These are phyloP conservation scores for Colletotrichum chlorophyti DNA, from an alignment of 2,329 filamentous ascomycete species.

Conservation along the genomic window DNA sequence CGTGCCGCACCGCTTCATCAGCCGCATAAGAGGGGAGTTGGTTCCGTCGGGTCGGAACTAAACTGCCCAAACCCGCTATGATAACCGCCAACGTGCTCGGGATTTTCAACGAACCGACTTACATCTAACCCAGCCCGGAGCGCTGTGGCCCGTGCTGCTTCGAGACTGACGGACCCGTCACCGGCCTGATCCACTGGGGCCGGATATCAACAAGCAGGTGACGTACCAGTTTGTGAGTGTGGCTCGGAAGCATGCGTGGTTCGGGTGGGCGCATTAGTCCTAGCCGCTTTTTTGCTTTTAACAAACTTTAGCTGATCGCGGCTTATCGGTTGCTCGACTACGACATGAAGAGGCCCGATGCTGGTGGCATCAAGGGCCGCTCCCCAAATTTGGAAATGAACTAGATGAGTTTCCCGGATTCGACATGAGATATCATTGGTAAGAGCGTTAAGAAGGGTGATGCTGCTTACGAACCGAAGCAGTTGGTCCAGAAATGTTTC, in stretches of 20 bases:
- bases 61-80: background rate
- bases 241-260: conserved; percentile 39
- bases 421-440: background rate
- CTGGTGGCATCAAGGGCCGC: background rate
- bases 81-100: background rate
- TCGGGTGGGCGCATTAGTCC: conserved; percentile 45
- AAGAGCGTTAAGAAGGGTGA: background rate
- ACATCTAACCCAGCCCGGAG: background rate
- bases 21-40: conserved; percentile 35
- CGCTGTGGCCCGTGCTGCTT: background rate
- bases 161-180: background rate
- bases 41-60: conserved; percentile 38
- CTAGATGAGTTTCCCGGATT: background rate
- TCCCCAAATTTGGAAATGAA: background rate
- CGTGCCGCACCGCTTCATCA: background rate
- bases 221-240: conserved; percentile 48
- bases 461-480: too few relatives aligned
- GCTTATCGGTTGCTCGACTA: conserved; percentile 38
- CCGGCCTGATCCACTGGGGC: background rate
- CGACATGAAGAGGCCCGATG: conserved; percentile 30
- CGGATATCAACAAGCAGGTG: conserved; percentile 19
- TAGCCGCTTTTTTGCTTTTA: conserved; percentile 43
- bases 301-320: conserved; percentile 43
- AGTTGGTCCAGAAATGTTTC: too few relatives aligned
- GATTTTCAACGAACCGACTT: background rate